Evolutionary conservation across 305 asterid genomes (phyloP).

Genomic region (Caryopteris hybrid): DNA sequence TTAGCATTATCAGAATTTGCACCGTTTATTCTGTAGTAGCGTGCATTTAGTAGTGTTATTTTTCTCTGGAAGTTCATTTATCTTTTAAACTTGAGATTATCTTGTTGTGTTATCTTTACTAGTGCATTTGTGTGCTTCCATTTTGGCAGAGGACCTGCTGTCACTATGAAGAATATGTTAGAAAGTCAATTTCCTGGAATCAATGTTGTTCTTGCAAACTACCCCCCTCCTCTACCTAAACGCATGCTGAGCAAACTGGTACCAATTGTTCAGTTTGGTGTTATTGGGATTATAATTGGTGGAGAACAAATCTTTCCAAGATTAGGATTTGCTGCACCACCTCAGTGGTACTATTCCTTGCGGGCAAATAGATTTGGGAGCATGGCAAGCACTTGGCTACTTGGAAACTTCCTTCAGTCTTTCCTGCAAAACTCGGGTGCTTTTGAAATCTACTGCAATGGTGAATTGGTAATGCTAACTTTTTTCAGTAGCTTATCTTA

Average conservation of each 20-base stretch:
- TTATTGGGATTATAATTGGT: conserved; percentile 65
- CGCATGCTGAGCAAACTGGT: conserved; percentile 82
- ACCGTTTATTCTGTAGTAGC: background rate
- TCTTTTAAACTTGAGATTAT: background rate
- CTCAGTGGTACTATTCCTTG: conserved; percentile 83
- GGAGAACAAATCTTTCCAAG: conserved; percentile 93
- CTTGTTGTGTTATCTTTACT: background rate
- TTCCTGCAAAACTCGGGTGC: conserved; percentile 94
- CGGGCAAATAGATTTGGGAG: conserved; percentile 92
- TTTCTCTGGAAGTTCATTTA: background rate
- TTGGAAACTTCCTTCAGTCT: conserved; percentile 86
- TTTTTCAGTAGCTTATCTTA: background rate
- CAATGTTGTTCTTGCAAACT: conserved; percentile 77
- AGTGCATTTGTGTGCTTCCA: conserved; percentile 5
- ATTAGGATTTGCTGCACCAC: conserved; percentile 83
- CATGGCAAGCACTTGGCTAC: conserved; percentile 93
- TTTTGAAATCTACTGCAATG: conserved; percentile 86
- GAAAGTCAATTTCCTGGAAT: conserved; percentile 84
- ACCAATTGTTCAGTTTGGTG: conserved; percentile 76
- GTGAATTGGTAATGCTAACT: conserved; percentile 61
- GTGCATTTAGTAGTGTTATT: background rate
- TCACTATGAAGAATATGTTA: conserved; percentile 89
- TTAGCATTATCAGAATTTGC: no score
- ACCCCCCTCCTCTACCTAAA: conserved; percentile 88
- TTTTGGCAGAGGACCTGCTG: conserved; percentile 83